Percentiles rank a stretch among this genome's conserved stretches.
These are phyloP conservation scores for Euphrasia arctica DNA, from an alignment of 305 asterid genomes.

Conservation along the genomic window DNA sequence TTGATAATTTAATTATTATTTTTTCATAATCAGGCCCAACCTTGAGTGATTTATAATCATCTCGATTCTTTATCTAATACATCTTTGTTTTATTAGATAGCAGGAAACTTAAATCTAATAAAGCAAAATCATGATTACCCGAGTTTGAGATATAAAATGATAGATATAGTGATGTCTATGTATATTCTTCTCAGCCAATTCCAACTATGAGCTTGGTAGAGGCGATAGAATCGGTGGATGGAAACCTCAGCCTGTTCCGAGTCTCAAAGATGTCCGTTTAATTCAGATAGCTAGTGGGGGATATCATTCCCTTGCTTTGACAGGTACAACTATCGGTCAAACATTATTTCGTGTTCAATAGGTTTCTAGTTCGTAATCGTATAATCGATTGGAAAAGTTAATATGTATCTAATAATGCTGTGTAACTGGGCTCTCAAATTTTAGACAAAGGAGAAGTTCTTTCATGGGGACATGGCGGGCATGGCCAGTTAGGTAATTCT, in stretches of 20 bases:
- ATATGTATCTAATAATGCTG: constrained; percentile 22
- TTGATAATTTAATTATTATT: too few relatives aligned
- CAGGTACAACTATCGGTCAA: constrained; percentile 42
- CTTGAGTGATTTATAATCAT: too few relatives aligned
- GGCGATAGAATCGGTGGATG: constrained; percentile 88
- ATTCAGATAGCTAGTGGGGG: constrained; percentile 94
- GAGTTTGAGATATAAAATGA: too few relatives aligned
- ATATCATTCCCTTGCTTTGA: constrained; percentile 94
- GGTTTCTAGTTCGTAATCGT: background rate
- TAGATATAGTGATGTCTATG: too few relatives aligned
- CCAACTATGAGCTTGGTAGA: constrained; percentile 96
- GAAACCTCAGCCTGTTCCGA: constrained; percentile 83
- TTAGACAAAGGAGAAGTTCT: constrained; percentile 86
- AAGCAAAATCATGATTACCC: too few relatives aligned
- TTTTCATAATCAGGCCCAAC: too few relatives aligned
- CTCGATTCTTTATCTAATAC: too few relatives aligned
- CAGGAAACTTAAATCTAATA: too few relatives aligned
- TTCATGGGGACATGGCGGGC: constrained; percentile 99
- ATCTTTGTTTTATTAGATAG: too few relatives aligned
- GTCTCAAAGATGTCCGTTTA: constrained; percentile 65
- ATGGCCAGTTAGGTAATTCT: constrained; percentile 90
- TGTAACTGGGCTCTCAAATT: constrained; percentile 20
- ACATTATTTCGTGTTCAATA: constrained; percentile 10
- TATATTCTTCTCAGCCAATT: constrained; percentile 59
- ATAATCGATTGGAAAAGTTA: constrained; percentile 3